A percentile compares a stretch with the other conserved stretches of the same genome.
Conservation (phyloP, 2,329 filamentous ascomycete species). For the Pseudogymnoascus sp. region DNA sequence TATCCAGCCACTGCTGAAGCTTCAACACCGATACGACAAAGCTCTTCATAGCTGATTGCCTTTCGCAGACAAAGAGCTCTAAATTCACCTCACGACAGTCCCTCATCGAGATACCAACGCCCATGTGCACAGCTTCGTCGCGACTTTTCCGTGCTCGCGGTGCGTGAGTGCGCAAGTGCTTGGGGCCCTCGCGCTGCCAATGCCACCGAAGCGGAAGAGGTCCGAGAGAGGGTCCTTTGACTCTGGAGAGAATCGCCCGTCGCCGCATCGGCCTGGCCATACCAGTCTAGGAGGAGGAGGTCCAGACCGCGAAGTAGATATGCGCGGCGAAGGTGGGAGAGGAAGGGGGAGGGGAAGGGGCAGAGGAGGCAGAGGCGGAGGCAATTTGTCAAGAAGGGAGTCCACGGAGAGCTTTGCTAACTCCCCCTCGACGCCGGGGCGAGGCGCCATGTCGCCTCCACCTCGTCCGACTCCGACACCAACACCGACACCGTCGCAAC, state of each 20-base stretch:
- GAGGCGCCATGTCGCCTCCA: constrained; percentile 28
- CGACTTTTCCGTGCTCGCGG: not conserved
- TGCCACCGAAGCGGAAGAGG: constrained; percentile 27
- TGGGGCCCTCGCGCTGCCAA: not conserved
- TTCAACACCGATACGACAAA: not conserved
- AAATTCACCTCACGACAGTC: not conserved
- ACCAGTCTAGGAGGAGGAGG: constrained; percentile 36
- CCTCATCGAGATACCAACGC: not conserved
- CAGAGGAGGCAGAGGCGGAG: constrained; percentile 20
- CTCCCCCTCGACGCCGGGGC: constrained; percentile 21
- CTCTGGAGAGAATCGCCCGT: constrained; percentile 41
- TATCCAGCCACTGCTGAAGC: not conserved
- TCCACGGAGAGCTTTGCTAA: constrained; percentile 23
- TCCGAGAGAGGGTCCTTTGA: constrained; percentile 29
- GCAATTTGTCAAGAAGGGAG: constrained; percentile 23
- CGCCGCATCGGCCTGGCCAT: constrained; percentile 54
- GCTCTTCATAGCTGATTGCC: not conserved
- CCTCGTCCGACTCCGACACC: constrained; percentile 22
- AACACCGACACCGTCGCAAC: constrained; percentile 15
- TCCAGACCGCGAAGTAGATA: constrained; percentile 47
- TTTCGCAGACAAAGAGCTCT: not conserved
- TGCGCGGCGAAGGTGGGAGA: constrained; percentile 38
- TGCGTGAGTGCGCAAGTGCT: constrained; percentile 6
- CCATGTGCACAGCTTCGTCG: not conserved
- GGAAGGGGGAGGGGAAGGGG: constrained; percentile 41